These are phyloP conservation scores for Aspergillus pseudonomiae DNA, from an alignment of 2,329 filamentous ascomycete species.

Conservation along the genomic window DNA sequence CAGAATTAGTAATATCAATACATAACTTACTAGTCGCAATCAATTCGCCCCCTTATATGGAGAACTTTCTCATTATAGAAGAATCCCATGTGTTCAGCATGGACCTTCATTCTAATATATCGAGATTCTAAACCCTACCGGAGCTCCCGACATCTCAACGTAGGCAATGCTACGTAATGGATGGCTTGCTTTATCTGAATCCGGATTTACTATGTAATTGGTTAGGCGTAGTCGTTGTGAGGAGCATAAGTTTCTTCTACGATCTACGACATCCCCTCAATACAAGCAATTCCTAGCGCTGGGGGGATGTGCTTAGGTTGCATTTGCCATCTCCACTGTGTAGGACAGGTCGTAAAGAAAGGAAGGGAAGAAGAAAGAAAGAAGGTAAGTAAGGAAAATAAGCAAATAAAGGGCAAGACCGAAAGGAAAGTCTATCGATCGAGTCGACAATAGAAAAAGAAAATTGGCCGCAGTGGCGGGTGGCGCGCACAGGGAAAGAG, in stretches of 20 bases:
- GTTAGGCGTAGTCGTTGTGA: neutral
- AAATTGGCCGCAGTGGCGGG: constrained; percentile 4
- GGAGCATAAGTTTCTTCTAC: neutral
- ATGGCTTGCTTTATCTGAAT: neutral
- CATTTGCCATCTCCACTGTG: neutral
- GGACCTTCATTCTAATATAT: neutral
- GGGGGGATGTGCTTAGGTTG: neutral
- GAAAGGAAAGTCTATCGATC: neutral
- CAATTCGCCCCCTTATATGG: neutral
- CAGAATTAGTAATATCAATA: neutral
- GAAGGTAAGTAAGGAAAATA: neutral
- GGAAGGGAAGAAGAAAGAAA: neutral
- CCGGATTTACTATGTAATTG: neutral
- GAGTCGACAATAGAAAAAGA: neutral
- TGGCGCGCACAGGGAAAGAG: constrained; percentile 1
- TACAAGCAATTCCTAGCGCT: neutral
- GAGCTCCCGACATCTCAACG: neutral
- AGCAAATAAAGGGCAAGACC: neutral
- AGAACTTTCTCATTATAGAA: neutral
- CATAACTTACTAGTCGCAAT: neutral
- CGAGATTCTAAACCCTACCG: neutral
- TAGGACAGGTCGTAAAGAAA: neutral
- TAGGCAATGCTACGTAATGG: neutral
- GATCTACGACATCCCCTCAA: neutral
- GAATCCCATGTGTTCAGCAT: constrained; percentile 2